phyloP scores from a whole-genome alignment of 768 basidiomycete species.

The Suillus americanus region DNA sequence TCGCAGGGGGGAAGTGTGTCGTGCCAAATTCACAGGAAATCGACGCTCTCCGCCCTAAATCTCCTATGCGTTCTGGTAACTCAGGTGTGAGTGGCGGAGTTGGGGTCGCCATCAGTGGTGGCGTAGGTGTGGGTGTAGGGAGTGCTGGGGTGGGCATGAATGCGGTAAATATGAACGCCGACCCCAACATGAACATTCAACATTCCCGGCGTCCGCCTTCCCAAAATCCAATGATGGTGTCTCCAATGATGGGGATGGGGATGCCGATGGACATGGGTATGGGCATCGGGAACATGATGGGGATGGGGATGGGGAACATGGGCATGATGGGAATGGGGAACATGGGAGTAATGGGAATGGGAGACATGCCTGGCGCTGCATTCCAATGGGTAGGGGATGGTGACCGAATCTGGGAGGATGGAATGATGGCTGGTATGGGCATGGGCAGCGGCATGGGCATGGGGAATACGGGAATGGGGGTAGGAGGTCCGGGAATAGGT shows the following conservation, averaged over 20 bases:
- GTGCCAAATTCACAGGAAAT: slow-evolving; percentile 80
- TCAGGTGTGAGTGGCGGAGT: slow-evolving; percentile 25
- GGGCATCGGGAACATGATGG: slow-evolving; percentile 36
- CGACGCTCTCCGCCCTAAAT: slow-evolving; percentile 82
- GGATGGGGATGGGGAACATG: slow-evolving; percentile 38
- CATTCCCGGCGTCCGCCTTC: slow-evolving; percentile 6
- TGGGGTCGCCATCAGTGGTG: slow-evolving; percentile 21
- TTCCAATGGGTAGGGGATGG: slow-evolving; percentile 38
- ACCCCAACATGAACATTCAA: slow-evolving; percentile 15
- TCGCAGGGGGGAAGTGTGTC: slow-evolving; percentile 54
- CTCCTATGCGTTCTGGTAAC: slow-evolving; percentile 56
- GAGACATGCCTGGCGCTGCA: slow-evolving; percentile 27
- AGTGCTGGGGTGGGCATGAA: slow-evolving; percentile 9
- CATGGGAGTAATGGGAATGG: slow-evolving; percentile 38
- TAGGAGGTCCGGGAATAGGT: slow-evolving; percentile 28
- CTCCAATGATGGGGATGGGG: slow-evolving; percentile 45
- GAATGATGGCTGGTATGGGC: slow-evolving; percentile 41
- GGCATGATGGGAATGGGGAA: slow-evolving; percentile 37
- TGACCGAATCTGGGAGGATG: slow-evolving; percentile 40
- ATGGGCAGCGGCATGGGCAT: slow-evolving; percentile 23
- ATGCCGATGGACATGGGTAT: slow-evolving; percentile 37
- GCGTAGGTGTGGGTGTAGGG: slow-evolving; percentile 20
- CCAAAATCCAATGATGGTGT: slow-evolving; percentile 32
- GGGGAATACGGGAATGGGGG: slow-evolving; percentile 20
- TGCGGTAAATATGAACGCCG: slow-evolving; percentile 2